phyloP scores from a whole-genome alignment of 441 rosid species.

The Aquilaria agallochum region DNA sequence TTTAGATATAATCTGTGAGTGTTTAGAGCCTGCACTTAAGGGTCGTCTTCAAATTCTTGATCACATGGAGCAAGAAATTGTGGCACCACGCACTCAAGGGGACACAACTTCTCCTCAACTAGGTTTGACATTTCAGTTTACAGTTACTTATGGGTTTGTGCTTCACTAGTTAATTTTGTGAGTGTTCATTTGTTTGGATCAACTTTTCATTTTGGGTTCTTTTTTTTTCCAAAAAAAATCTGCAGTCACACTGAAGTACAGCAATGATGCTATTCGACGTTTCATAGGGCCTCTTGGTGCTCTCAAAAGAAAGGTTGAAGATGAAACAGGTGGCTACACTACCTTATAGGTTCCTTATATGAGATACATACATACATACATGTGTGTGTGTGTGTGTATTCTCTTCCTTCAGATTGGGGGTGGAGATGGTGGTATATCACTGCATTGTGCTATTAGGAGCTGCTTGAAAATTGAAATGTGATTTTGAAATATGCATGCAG shows the following conservation, averaged over 20 bases:
- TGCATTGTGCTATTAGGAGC: too few species aligned
- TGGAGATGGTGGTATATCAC: too few species aligned
- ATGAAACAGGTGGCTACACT: slow-evolving; percentile 73
- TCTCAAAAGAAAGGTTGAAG: slow-evolving; percentile 81
- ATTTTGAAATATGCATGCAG: slow-evolving; percentile 3
- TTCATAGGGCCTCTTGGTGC: slow-evolving; percentile 88
- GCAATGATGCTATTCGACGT: slow-evolving; percentile 82
- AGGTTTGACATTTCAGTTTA: slow-evolving; percentile 44
- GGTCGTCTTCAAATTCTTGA: slow-evolving; percentile 94
- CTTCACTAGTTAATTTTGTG: background rate
- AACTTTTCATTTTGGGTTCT: background rate
- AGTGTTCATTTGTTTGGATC: background rate
- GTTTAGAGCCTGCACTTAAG: slow-evolving; percentile 75
- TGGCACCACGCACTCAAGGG: slow-evolving; percentile 62
- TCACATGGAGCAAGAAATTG: slow-evolving; percentile 82
- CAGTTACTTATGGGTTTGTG: slow-evolving; percentile 8
- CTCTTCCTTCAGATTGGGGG: background rate
- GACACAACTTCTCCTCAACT: slow-evolving; percentile 55
- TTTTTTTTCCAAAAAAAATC: slow-evolving; percentile 13
- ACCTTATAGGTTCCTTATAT: slow-evolving; percentile 7
- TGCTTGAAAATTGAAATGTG: background rate
- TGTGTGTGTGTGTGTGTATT: background rate
- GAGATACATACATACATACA: background rate
- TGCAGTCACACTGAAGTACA: slow-evolving; percentile 74
- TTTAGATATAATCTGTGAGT: slow-evolving; percentile 84